phyloP scores from a whole-genome alignment of 768 basidiomycete species.

The Hypsizygus marmoreus region DNA sequence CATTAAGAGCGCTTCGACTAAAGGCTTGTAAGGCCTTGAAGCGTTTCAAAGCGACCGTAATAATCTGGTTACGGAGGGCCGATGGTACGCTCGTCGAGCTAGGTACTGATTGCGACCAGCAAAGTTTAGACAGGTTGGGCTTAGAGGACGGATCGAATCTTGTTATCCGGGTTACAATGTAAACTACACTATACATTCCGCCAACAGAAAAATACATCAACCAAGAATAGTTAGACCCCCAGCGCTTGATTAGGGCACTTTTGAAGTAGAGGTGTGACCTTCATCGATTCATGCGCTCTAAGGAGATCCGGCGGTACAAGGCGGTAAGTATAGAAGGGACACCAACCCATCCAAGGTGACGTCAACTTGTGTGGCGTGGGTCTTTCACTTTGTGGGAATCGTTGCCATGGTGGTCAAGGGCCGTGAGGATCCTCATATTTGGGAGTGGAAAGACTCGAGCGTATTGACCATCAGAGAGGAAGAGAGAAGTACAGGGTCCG shows the following conservation, averaged over 20 bases:
- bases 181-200: constrained; percentile 9
- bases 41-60: constrained; percentile 33
- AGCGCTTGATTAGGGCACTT: too few species aligned
- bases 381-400: constrained; percentile 9
- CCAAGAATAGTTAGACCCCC: too few species aligned
- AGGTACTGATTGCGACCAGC: constrained; percentile 45
- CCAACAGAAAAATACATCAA: too few species aligned
- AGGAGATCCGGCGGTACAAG: too few species aligned
- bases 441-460: constrained; percentile 39
- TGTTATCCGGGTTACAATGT: constrained; percentile 28
- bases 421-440: constrained; percentile 28
- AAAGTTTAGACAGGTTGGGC: constrained; percentile 72
- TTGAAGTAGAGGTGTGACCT: too few species aligned
- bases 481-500: constrained; percentile 48
- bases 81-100: constrained; percentile 51
- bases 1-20: constrained; percentile 59
- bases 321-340: too few species aligned
- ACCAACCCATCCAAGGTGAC: too few species aligned
- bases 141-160: constrained; percentile 55
- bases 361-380: background rate
- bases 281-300: background rate
- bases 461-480: constrained; percentile 44
- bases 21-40: constrained; percentile 60
- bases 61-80: constrained; percentile 59
- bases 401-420: constrained; percentile 1